Evolutionary conservation across 192 early-diverging fungal species (phyloP).

Genomic region (Entomortierella beljakovae): DNA sequence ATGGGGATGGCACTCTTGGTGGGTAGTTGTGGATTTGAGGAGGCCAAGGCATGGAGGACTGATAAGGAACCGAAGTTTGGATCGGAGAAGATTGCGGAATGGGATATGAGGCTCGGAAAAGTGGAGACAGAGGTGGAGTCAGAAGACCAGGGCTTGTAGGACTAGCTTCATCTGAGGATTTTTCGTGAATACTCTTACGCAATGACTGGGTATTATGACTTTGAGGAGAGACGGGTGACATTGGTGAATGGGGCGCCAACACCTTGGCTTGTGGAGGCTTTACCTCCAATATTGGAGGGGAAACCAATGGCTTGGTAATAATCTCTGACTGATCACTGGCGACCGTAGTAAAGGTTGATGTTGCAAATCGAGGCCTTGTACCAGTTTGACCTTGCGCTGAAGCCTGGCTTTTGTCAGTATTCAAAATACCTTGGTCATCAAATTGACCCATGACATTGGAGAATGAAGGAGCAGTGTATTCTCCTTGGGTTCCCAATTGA

Average conservation of each 20-base stretch:
- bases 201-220: too few species aligned
- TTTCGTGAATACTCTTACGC: not conserved
- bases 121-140: constrained; percentile 24
- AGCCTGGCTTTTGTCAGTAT: not conserved
- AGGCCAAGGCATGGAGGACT: not conserved
- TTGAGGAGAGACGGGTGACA: not conserved
- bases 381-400: constrained; percentile 17
- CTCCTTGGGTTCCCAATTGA: not conserved
- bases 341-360: constrained; percentile 28
- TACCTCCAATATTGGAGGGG: not conserved
- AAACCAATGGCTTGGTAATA: constrained; percentile 20
- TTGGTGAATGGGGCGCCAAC: not conserved
- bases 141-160: constrained; percentile 2
- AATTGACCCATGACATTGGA: not conserved
- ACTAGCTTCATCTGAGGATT: not conserved
- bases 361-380: constrained; percentile 27
- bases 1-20: not conserved
- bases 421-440: not conserved
- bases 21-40: not conserved
- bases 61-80: not conserved
- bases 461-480: not conserved
- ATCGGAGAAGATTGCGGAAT: not conserved
- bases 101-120: constrained; percentile 3
- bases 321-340: not conserved
- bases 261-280: not conserved